Percentiles rank a stretch among this genome's conserved stretches.
Conservation (phyloP, 106 monocot species). For the Allium sativum region DNA sequence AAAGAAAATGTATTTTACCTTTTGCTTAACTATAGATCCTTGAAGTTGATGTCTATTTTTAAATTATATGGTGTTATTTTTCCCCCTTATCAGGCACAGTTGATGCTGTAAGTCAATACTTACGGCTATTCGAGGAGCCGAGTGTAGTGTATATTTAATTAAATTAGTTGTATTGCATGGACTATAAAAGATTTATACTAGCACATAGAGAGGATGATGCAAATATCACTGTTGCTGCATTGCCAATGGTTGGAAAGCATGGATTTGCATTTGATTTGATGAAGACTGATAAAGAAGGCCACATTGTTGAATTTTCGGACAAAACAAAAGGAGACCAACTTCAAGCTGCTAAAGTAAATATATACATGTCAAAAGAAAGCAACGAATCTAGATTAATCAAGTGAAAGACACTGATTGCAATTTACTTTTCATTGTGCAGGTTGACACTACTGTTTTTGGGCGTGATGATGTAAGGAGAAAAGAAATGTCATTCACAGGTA, state of each 20-base stretch:
- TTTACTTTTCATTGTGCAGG: conserved; percentile 61
- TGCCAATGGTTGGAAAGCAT: conserved; percentile 86
- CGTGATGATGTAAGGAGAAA: conserved; percentile 80
- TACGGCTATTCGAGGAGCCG: conserved; percentile 6
- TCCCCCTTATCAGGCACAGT: conserved; percentile 75
- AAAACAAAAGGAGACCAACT: conserved; percentile 90
- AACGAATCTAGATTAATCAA: too few species aligned
- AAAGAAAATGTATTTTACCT: too few species aligned
- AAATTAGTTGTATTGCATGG: conserved; percentile 97
- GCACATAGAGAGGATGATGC: conserved; percentile 93
- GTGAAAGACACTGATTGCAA: too few species aligned
- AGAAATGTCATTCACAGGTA: conserved; percentile 86
- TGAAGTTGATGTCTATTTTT: too few species aligned
- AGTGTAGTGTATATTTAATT: conserved; percentile 55
- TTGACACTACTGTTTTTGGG: conserved; percentile 93
- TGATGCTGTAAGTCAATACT: conserved; percentile 93
- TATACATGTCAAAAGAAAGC: too few species aligned
- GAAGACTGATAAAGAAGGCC: conserved; percentile 96
- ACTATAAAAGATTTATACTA: conserved; percentile 88
- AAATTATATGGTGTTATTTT: too few species aligned
- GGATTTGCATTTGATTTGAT: conserved; percentile 90
- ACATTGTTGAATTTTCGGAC: conserved; percentile 88
- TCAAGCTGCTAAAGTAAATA: conserved; percentile 78
- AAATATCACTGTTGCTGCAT: conserved; percentile 89
- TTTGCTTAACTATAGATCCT: too few species aligned